Evolutionary conservation across 1,139 yeast genomes (phyloP).

Genomic region (Lodderomyces theae): DNA sequence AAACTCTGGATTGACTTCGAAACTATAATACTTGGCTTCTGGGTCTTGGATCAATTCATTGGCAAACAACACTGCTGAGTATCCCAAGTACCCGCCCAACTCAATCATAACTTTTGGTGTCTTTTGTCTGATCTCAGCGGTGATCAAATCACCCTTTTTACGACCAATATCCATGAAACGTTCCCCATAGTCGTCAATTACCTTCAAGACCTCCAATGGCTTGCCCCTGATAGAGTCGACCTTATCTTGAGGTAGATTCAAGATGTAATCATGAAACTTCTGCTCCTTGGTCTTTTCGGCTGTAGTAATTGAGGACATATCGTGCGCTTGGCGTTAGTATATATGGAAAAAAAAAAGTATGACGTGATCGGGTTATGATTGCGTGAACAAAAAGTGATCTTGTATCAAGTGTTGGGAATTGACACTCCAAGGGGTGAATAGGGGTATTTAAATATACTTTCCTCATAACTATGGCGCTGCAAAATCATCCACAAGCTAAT

Average conservation of each 20-base stretch:
- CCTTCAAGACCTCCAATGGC: constrained; percentile 29
- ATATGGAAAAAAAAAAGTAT: background rate
- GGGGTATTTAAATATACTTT: too few relatives aligned
- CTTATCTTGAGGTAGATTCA: constrained; percentile 21
- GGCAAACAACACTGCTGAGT: constrained; percentile 40
- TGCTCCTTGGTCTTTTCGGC: constrained; percentile 18
- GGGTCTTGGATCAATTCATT: constrained; percentile 22
- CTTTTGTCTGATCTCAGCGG: constrained; percentile 21
- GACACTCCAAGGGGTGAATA: too few relatives aligned
- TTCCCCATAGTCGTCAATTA: constrained; percentile 28
- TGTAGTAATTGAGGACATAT: background rate
- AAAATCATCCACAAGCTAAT: too few relatives aligned
- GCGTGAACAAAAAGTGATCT: background rate
- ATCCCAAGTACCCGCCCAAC: constrained; percentile 46
- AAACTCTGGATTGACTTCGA: constrained; percentile 33
- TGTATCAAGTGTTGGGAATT: too few relatives aligned
- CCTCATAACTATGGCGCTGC: too few relatives aligned
- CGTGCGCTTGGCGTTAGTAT: too few relatives aligned
- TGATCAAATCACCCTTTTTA: constrained; percentile 30
- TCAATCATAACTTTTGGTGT: constrained; percentile 39
- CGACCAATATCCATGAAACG: constrained; percentile 34
- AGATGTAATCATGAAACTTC: constrained; percentile 22
- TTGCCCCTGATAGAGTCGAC: constrained; percentile 22
- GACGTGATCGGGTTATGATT: background rate
- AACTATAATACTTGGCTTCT: constrained; percentile 34